Conservation (phyloP, 495 filamentous ascomycete species). For the Clavariopsis aquatica region DNA sequence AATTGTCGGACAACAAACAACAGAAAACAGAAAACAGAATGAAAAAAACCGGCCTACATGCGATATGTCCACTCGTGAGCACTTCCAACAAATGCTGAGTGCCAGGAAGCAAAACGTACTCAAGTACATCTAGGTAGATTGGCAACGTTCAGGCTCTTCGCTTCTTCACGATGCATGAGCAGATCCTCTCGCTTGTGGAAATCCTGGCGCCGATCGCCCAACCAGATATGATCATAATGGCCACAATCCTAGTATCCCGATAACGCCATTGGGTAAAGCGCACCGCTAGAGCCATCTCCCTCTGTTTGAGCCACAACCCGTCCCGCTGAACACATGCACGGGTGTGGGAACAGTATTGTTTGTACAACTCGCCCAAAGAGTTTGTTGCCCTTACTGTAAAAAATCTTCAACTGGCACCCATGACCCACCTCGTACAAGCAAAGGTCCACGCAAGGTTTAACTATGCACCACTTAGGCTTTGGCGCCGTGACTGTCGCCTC, state of each 20-base stretch:
- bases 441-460: not conserved
- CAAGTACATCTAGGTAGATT: too few species aligned
- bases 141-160: not conserved
- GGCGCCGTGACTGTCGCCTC: not conserved
- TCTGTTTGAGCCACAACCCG: not conserved
- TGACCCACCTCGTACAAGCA: not conserved
- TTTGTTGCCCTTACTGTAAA: not conserved
- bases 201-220: conserved; percentile 11
- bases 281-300: too few species aligned
- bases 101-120: not conserved
- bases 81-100: not conserved
- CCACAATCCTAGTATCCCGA: not conserved
- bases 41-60: too few species aligned
- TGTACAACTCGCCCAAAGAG: not conserved
- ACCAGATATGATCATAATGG: not conserved
- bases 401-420: not conserved
- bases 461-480: not conserved
- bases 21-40: too few species aligned
- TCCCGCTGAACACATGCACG: not conserved
- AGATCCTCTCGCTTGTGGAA: conserved; percentile 26
- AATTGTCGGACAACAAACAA: not conserved
- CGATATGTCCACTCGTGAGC: not conserved
- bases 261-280: too few species aligned
- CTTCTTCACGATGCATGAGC: conserved; percentile 4
- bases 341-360: not conserved